phyloP scores from a whole-genome alignment of 1,284 basidiomycete species.

The Pholiota adiposa region DNA sequence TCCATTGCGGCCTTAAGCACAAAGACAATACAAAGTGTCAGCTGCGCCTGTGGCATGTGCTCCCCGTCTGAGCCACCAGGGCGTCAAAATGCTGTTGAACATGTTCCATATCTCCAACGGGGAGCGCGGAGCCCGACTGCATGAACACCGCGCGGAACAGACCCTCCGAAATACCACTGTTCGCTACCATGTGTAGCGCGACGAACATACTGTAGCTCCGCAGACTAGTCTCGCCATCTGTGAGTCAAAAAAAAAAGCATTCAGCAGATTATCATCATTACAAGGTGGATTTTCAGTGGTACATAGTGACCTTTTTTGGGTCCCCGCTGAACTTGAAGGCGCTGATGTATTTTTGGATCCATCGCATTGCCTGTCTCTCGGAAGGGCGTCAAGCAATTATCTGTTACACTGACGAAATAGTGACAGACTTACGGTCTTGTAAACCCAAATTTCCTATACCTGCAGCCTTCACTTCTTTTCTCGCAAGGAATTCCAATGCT shows the following conservation, averaged over 20 bases:
- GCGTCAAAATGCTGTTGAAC: constrained; percentile 47
- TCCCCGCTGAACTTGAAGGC: constrained; percentile 72
- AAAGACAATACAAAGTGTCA: constrained; percentile 55
- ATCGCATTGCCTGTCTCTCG: constrained; percentile 63
- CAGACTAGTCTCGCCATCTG: constrained; percentile 60
- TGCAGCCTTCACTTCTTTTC: constrained; percentile 48
- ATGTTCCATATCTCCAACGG: constrained; percentile 43
- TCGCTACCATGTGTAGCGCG: constrained; percentile 53
- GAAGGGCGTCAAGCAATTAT: neutral
- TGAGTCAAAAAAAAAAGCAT: too few relatives aligned
- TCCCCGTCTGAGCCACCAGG: constrained; percentile 47
- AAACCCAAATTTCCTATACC: constrained; percentile 54
- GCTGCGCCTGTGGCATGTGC: constrained; percentile 31
- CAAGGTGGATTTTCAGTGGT: too few relatives aligned
- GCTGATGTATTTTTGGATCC: constrained; percentile 66
- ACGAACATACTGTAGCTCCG: constrained; percentile 57
- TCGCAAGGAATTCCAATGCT: constrained; percentile 48
- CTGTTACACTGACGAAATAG: neutral
- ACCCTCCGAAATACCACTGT: constrained; percentile 47
- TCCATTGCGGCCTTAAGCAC: constrained; percentile 49
- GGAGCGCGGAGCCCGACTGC: constrained; percentile 49
- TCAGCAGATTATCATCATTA: too few relatives aligned
- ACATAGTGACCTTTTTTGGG: constrained; percentile 58
- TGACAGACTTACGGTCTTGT: constrained; percentile 44
- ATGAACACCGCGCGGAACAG: constrained; percentile 55